Evolutionary conservation across 1,284 basidiomycete genomes (phyloP), one percentile per base, ranked within the genome.

Genomic region (Naganishia albida): DNA sequence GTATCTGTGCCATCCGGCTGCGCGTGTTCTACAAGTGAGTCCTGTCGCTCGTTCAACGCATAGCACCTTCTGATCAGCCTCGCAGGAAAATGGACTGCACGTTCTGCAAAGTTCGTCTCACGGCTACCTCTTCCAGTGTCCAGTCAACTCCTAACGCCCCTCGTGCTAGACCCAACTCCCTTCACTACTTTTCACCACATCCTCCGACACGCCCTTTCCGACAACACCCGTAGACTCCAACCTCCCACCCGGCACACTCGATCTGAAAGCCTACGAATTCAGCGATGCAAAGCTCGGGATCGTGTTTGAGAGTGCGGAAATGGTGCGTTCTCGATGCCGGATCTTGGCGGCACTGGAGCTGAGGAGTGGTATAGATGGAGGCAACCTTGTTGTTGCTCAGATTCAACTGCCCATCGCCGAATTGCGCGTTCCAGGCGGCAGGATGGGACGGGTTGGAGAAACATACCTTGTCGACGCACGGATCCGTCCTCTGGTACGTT

Each of bases 341-440:
- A 15, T 39, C 1, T 28, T 16, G 72, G 55, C 70, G 18, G 38
- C 42, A 18, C 49, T 52, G 23, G 39, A 42, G 52, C 64, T 62
- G 56, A 53, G 23, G 40, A 7, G 2, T 30, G 51, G 26, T 51
- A 7, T 65, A 80, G 86, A 91, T 95, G 88, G 91, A 97, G 71
- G 90, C 94, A 48, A 91, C 92, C 0, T 82, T 97, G n/a, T 83
- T 95, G 16, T 83, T 99, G 15, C 85, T 99, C 10, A 87, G 92
- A 25, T 85, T 89, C 83, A 93, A 93, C 72, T 93, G 91, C 72
- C 89, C 91, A 0, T 88, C 89, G 72, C 73, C 83, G 0, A 84
- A 86, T 59, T 99, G 95, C 74, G 87, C 89, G 65, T 89, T 89
- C 71, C 88, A 90, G 71, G 90, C 86, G 6, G 85, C 85, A 55